Evolutionary conservation across 2,329 filamentous ascomycete species (phyloP), one percentile per base, ranked within the genome.

Genomic region (Graphium sp.): DNA sequence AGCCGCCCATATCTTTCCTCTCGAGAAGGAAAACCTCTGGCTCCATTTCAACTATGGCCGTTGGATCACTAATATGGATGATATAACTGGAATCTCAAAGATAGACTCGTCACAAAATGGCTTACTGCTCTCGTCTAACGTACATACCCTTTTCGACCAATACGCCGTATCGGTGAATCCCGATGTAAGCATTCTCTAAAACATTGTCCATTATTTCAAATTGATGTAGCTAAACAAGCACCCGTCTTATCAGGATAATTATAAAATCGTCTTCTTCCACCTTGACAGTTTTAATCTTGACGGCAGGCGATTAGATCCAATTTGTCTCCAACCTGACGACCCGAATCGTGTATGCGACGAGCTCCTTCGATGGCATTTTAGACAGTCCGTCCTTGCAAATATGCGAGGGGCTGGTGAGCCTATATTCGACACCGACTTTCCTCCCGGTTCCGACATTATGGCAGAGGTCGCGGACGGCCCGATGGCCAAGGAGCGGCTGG

Each of bases 61-160:
- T 20, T 28, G 25, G 26, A 28, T 32, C 18, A 24, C 30, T 11
- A 7, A 24, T 28, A 21, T 29, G 12, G 18, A 14, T 8, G 24
- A 23, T 21, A 22, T 31, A 32, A 34, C 33, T 7, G 30, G 30
- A 12, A 30, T 18, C n/a, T 22, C 20, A 4, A 22, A 22, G 5
- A 43, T 45, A 8, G 37, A 45, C 28, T 44, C 40, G 7, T 26
- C 39, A 7, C 41, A 45, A 26, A 46, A 45, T 34, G 44, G 44
- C 6, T 17, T 47, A 11, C 36, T 46, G 7, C 34, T 46, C 3
- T 24, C 13, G 4, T 10, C 14, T 4, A 23, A 33, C 22, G 27
- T 44, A 7, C 44, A 44, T 26, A 2, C 19, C 7, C 25, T 39
- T 3, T 45, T 42, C 27, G 38, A 44, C 17, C 18, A 12, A 6